Evolutionary conservation across 768 basidiomycete species (phyloP).

Genomic region (Gymnopilus junonius): DNA sequence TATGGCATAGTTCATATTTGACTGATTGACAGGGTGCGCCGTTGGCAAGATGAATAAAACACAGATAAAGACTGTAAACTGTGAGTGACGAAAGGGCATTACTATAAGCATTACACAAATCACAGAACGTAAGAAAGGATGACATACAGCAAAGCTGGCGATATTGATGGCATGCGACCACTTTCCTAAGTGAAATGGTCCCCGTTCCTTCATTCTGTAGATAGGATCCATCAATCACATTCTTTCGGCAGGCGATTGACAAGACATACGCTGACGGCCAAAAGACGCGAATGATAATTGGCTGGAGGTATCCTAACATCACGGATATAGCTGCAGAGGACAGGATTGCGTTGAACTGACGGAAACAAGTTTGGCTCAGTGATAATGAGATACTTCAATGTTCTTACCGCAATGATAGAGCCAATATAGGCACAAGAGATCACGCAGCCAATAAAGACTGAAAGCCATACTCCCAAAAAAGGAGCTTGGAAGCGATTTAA

Average conservation of each 20-base stretch:
- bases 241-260: background rate
- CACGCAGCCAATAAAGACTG: constrained; percentile 54
- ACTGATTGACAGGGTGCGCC: constrained; percentile 48
- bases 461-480: constrained; percentile 58
- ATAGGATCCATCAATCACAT: constrained; percentile 10
- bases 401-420: constrained; percentile 53
- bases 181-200: constrained; percentile 55
- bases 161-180: constrained; percentile 59
- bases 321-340: constrained; percentile 61
- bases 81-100: background rate
- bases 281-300: constrained; percentile 60
- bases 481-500: constrained; percentile 59
- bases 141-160: constrained; percentile 48
- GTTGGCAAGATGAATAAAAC: constrained; percentile 60
- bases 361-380: background rate
- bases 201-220: constrained; percentile 46
- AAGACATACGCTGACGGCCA: constrained; percentile 54
- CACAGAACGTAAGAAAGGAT: background rate
- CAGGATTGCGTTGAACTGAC: constrained; percentile 57
- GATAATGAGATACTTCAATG: background rate
- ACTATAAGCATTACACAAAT: background rate
- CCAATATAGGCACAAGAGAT: constrained; percentile 65
- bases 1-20: constrained; percentile 64
- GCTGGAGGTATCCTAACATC: constrained; percentile 62
- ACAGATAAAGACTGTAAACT: constrained; percentile 60